phyloP scores from a whole-genome alignment of 2,329 filamentous ascomycete genomes.

The Rhinocladiella similis region DNA sequence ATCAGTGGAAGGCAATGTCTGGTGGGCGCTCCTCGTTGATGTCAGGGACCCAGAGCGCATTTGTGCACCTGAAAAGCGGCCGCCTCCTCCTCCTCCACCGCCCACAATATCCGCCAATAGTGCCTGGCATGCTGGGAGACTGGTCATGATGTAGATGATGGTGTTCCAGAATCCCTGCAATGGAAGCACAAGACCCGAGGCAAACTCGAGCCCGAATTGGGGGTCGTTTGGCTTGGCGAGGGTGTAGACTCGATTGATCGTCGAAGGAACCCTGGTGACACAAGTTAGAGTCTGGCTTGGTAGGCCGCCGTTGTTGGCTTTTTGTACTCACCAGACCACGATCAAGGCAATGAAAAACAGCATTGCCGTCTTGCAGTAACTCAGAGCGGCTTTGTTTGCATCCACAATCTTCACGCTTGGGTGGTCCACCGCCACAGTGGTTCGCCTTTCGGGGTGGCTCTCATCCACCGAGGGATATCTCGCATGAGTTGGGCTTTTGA shows the following conservation, averaged over 20 bases:
- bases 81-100: neutral
- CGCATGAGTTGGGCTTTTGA: neutral
- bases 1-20: neutral
- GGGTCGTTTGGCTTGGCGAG: constrained; percentile 57
- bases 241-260: constrained; percentile 73
- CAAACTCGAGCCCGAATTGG: constrained; percentile 63
- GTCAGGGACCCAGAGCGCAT: neutral
- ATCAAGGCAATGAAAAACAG: constrained; percentile 44
- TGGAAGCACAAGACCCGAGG: constrained; percentile 73
- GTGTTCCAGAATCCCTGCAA: constrained; percentile 85
- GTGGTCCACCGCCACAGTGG: constrained; percentile 6
- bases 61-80: neutral
- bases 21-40: neutral
- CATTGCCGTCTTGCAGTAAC: constrained; percentile 42
- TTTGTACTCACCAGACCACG: constrained; percentile 37
- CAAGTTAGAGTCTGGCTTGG: neutral
- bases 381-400: constrained; percentile 39
- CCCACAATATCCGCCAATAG: constrained; percentile 9
- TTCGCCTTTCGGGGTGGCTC: neutral
- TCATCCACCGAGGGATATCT: constrained; percentile 7
- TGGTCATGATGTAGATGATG: constrained; percentile 72
- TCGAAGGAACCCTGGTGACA: constrained; percentile 60
- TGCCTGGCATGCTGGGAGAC: constrained; percentile 61
- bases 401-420: constrained; percentile 28
- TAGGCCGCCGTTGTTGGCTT: no score